These are phyloP conservation scores for Marasmius tenuissimus DNA, from an alignment of 1,284 basidiomycete species.

Conservation along the genomic window DNA sequence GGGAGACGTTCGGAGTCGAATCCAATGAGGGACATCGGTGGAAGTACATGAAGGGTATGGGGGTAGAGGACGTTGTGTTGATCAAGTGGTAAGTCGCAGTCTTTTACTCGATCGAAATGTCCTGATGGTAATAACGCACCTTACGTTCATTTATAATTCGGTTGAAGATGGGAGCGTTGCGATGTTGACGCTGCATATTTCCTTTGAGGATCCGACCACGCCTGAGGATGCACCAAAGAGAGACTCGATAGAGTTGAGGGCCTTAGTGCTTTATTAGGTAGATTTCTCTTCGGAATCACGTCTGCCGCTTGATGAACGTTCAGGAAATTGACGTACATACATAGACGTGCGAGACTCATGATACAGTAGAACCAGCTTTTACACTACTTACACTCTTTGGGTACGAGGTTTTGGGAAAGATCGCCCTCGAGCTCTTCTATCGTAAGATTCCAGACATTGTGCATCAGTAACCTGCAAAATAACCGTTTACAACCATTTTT, in stretches of 20 bases:
- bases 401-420: too few relatives aligned
- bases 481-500: too few relatives aligned
- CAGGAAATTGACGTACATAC: too few relatives aligned
- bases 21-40: constrained; percentile 40
- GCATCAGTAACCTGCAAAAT: too few relatives aligned
- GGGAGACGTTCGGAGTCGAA: constrained; percentile 32
- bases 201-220: constrained; percentile 39
- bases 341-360: too few relatives aligned
- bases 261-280: constrained; percentile 44
- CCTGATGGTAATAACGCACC: too few relatives aligned
- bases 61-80: constrained; percentile 44
- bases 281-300: background rate
- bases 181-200: constrained; percentile 43
- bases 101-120: background rate
- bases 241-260: constrained; percentile 51
- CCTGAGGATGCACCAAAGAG: constrained; percentile 42
- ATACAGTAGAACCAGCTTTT: too few relatives aligned
- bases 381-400: too few relatives aligned
- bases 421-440: too few relatives aligned
- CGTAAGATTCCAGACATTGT: too few relatives aligned
- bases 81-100: constrained; percentile 44
- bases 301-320: too few relatives aligned
- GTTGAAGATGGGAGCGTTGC: constrained; percentile 37
- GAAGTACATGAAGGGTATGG: constrained; percentile 46
- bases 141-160: constrained; percentile 29